Percentiles rank a stretch among this genome's conserved stretches.
Conservation (phyloP, 805 yeast genomes). For the Ogataea methylovora region DNA sequence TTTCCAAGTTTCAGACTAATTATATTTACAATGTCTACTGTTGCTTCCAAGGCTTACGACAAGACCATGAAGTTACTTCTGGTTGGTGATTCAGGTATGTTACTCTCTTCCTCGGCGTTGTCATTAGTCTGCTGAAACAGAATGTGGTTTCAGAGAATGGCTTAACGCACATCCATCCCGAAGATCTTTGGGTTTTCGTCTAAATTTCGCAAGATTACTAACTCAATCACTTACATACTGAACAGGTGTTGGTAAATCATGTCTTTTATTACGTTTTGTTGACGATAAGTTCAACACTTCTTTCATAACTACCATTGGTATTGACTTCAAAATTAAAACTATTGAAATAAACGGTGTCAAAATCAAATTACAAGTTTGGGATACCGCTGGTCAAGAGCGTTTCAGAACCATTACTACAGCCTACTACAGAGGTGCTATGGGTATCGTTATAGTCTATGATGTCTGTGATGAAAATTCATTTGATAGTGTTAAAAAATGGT, state of each 20-base stretch:
- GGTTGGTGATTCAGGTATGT: conserved; percentile 78
- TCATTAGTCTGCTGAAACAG: conserved; percentile 2
- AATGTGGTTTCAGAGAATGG: neutral
- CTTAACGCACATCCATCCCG: too few relatives aligned
- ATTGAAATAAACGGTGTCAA: conserved; percentile 89
- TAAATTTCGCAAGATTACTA: too few relatives aligned
- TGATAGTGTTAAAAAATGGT: conserved; percentile 92
- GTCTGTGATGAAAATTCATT: conserved; percentile 88
- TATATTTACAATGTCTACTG: conserved; percentile 35
- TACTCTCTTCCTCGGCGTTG: too few relatives aligned
- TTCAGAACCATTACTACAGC: conserved; percentile 94
- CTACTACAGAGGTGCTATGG: conserved; percentile 85
- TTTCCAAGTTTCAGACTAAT: neutral
- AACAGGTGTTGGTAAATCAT: conserved; percentile 82
- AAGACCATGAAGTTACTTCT: conserved; percentile 86
- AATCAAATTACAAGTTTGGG: conserved; percentile 94
- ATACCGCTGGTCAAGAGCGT: conserved; percentile 96
- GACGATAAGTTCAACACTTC: conserved; percentile 96
- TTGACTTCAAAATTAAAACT: conserved; percentile 95
- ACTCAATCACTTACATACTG: too few relatives aligned
- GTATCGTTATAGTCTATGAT: conserved; percentile 76
- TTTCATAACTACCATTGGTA: conserved; percentile 95
- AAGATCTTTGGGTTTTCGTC: too few relatives aligned
- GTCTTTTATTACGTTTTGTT: conserved; percentile 85
- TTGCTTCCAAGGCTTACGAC: conserved; percentile 70